Evolutionary conservation across 1,284 basidiomycete genomes (phyloP), one percentile per base, ranked within the genome.

Genomic region (Phenoliferia sp.): DNA sequence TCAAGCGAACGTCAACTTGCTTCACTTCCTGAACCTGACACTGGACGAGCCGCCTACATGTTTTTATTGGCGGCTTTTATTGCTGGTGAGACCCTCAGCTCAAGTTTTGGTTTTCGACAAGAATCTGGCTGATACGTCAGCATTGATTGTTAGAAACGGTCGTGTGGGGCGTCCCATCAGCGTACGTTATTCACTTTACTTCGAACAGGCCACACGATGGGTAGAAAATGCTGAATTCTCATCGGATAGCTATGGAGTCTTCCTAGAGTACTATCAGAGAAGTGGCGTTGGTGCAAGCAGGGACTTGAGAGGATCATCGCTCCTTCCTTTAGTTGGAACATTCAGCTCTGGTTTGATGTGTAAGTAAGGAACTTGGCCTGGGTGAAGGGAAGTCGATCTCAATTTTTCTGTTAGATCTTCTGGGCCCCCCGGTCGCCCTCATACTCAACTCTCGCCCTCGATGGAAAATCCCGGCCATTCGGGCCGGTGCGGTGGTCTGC

Each of bases 131-230:
- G 39, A 12, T 44, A 44, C 12, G 39, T 44, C 39, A 44, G 12
- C 22, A 44, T n/a, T 44, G 39, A 15, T 22, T 44, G 39, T 44
- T 81, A 5, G 79, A 81, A 62, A 78, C 78, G 33, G 73, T 82
- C 60, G 76, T 82, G 28, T 82, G 81, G 81, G 80, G 81, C 3
- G 77, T 80, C 55, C 80, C 80, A 0, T 72, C 68, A 32, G n/a
- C n/a, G n/a, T n/a, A n/a, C n/a, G n/a, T n/a, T n/a, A n/a, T n/a
- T 72, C 80, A 17, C 80, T 75, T 62, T 79, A 64, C 71, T 79
- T n/a, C 12, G 39, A 48, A 15, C 39, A 48, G 22, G 39, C 12
- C 12, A 22, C 39, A 15, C 15, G 39, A 48, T n/a, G 39, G 22
- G 39, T n/a, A 15, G 15, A 48, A 48, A 22, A 48, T 48, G 22